Percentiles rank a stretch among this genome's conserved stretches.
phyloP scores from a whole-genome alignment of 1,284 basidiomycete species.

The Cryptococcus deneoformans region DNA sequence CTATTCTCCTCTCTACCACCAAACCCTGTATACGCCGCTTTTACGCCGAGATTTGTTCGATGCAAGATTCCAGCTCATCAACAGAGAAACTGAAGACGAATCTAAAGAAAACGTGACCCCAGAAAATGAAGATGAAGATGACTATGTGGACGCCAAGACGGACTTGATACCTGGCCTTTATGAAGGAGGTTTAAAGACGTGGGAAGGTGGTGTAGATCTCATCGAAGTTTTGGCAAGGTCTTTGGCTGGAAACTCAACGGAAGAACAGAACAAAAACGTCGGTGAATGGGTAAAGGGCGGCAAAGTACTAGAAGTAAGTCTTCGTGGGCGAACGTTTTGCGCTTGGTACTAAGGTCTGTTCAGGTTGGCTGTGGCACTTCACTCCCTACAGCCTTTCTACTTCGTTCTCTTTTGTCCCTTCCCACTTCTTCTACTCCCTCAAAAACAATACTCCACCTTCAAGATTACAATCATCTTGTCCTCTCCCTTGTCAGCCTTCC shows the following conservation, averaged over 20 bases:
- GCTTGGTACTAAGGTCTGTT: not conserved
- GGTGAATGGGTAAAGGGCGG: conserved; percentile 50
- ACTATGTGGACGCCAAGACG: conserved; percentile 73
- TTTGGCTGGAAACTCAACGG: not conserved
- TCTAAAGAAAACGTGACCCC: conserved; percentile 6
- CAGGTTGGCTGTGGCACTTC: conserved; percentile 93
- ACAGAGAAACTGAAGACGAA: conserved; percentile 16
- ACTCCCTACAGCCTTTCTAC: conserved; percentile 71
- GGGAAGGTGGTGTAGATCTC: conserved; percentile 93
- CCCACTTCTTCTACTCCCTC: conserved; percentile 17
- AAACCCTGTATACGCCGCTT: conserved; percentile 18
- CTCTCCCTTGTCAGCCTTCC: conserved; percentile 79
- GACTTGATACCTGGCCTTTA: conserved; percentile 91
- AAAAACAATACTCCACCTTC: conserved; percentile 69
- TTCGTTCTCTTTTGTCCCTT: conserved; percentile 59
- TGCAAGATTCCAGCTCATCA: conserved; percentile 84
- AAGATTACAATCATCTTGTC: conserved; percentile 90
- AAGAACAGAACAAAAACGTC: conserved; percentile 12
- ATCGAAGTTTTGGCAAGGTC: conserved; percentile 54
- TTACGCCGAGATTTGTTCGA: conserved; percentile 87
- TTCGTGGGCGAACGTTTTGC: not conserved
- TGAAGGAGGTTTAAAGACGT: conserved; percentile 95
- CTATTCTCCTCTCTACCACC: conserved; percentile 38
- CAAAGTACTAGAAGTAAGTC: conserved; percentile 62
- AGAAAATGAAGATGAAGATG: conserved; percentile 27